phyloP scores from a whole-genome alignment of 2,329 filamentous ascomycete species.

The Botrytis elliptica region DNA sequence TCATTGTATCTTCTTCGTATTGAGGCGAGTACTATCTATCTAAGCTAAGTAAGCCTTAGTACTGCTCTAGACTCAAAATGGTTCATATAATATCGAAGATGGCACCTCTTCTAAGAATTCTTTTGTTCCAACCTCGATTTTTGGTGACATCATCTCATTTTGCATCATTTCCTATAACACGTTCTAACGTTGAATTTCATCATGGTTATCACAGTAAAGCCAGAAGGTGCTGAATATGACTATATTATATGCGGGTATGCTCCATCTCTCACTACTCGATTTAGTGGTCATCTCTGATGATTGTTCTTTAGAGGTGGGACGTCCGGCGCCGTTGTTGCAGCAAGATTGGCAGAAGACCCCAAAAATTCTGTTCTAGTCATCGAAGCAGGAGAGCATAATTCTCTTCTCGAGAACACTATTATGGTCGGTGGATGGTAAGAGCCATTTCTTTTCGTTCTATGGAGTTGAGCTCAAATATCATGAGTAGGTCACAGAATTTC shows the following conservation, averaged over 20 bases:
- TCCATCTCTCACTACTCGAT: not conserved
- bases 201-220: conserved; percentile 27
- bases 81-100: not conserved
- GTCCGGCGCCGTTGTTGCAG: conserved; percentile 50
- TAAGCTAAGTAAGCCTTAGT: no score
- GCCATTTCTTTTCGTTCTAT: not conserved
- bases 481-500: conserved; percentile 45
- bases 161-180: not conserved
- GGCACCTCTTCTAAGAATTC: not conserved
- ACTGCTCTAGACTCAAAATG: not conserved
- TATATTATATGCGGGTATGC: conserved; percentile 36
- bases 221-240: conserved; percentile 28
- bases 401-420: conserved; percentile 49
- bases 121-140: not conserved
- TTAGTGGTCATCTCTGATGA: not conserved
- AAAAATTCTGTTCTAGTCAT: conserved; percentile 49
- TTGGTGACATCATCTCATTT: not conserved
- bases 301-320: conserved; percentile 44
- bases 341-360: conserved; percentile 52
- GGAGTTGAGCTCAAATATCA: not conserved
- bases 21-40: not conserved
- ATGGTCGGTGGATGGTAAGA: conserved; percentile 49
- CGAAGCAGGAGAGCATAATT: conserved; percentile 48
- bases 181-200: not conserved
- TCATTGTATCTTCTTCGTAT: not conserved